Base-by-base conservation (phyloP, 1,284 basidiomycete species). In the Xerocomus minutiporus region DNA sequence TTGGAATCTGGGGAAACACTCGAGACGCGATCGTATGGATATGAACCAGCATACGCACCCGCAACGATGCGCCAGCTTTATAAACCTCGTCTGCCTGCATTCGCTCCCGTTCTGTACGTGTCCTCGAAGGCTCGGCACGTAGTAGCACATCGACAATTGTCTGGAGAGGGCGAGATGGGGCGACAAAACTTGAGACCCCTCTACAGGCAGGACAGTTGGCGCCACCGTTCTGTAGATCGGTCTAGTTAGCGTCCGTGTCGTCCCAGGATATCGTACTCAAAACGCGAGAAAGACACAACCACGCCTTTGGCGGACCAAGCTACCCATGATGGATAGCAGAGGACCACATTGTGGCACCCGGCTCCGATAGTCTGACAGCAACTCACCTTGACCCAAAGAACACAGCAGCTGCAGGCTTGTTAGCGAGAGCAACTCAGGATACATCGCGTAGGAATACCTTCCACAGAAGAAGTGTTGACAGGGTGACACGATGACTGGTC, bases 401-500 rank as follows among this genome's bases (percentile, higher is more conserved):
- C 73, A 63, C 83, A 83, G 64, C 88, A 91, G 63, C 88, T 91
- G 58, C 15, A 54, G 36, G 26, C 17, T 52, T n/a, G 59, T 61
- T 35, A 64, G 58, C 11, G 46, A 47, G 17, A 43, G 8, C 15
- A 34, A 32, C 39, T 9, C 25, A 28, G 9, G 46, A 53, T n/a
- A 34, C 44, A 45, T 46, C 39, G 25, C 43, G 13, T 52, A 50
- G 41, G 56, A 71, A 59, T 68, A 89, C 88, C 86, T 90, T 71
- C 86, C 89, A 63, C 87, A 91, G 65, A 88, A 91, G 75, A 86
- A 89, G 74, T 89, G 88, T 60, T 91, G 86, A 64, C 88, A 91
- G 17, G 88, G 88, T 28, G 77, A 74, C 46, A 91, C 86, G 29
- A 88, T 72, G 8, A 91, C 88, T 5, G 88, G 88, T 53, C 79